A percentile compares a stretch with the other conserved stretches of the same genome.
These are phyloP conservation scores for Colletotrichum aenigma DNA, from an alignment of 2,329 filamentous ascomycete species.

Conservation along the genomic window DNA sequence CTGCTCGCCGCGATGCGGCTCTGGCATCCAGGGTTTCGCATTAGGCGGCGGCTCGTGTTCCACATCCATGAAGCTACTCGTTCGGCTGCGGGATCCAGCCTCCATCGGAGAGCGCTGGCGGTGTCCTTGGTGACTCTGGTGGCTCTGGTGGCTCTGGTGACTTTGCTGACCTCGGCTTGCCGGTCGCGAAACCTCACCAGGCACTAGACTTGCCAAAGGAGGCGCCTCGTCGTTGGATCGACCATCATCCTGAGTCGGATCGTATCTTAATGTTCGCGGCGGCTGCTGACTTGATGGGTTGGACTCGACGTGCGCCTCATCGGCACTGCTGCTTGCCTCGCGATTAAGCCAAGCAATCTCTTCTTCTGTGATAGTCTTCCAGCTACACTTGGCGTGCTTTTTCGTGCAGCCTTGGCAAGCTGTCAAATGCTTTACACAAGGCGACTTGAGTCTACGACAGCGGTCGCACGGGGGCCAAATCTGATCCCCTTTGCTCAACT, in stretches of 20 bases:
- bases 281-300: constrained; percentile 23
- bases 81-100: constrained; percentile 13
- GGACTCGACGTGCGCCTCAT: constrained; percentile 31
- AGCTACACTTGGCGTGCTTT: constrained; percentile 88
- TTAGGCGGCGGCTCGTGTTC: constrained; percentile 2
- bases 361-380: constrained; percentile 79
- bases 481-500: constrained; percentile 72
- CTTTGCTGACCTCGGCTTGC: constrained; percentile 12
- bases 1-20: constrained; percentile 13
- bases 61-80: constrained; percentile 20
- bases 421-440: constrained; percentile 85
- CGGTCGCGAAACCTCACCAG: constrained; percentile 14
- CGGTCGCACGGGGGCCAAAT: constrained; percentile 86
- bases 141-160: background rate
- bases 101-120: constrained; percentile 11
- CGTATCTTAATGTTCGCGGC: constrained; percentile 20
- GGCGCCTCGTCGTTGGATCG: constrained; percentile 2
- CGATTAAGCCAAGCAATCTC: constrained; percentile 53
- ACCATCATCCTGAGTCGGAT: constrained; percentile 15
- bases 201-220: background rate
- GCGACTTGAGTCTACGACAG: constrained; percentile 78
- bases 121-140: background rate
- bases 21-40: constrained; percentile 12
- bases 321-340: constrained; percentile 29
- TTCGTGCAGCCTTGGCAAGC: constrained; percentile 88